A percentile compares a stretch with the other conserved stretches of the same genome.
These are phyloP conservation scores for Coemansia sp. DNA, from an alignment of 192 early-diverging fungal species.

Conservation along the genomic window DNA sequence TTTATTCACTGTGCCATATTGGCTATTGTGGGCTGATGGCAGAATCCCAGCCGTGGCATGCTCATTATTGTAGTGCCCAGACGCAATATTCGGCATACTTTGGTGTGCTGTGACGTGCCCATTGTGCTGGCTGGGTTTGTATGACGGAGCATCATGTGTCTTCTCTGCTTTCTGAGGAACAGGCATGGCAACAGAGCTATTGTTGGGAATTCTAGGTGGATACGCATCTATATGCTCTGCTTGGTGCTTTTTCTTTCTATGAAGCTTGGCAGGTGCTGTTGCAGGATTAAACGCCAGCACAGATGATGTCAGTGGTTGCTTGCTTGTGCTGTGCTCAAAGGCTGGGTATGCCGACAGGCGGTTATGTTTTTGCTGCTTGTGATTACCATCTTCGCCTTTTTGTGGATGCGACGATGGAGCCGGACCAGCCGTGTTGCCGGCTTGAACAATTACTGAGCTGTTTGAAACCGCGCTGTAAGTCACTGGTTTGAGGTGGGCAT, in stretches of 20 bases:
- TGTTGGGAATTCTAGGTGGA: background rate
- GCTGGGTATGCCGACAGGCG: conserved; percentile 13
- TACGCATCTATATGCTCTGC: background rate
- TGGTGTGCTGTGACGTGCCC: background rate
- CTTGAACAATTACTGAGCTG: conserved; percentile 20
- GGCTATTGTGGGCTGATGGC: conserved; percentile 14
- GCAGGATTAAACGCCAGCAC: conserved; percentile 22
- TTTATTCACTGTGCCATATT: conserved; percentile 17
- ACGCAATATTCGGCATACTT: background rate
- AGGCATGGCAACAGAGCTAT: conserved; percentile 7
- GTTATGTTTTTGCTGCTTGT: conserved; percentile 1
- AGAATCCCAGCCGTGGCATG: conserved; percentile 14
- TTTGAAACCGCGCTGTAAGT: conserved; percentile 24
- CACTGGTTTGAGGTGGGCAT: conserved; percentile 23
- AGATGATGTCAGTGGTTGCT: conserved; percentile 32
- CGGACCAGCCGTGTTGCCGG: conserved; percentile 15
- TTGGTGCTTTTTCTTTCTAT: conserved; percentile 4
- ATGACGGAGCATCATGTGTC: conserved; percentile 10
- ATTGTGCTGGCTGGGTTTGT: background rate
- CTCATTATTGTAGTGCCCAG: conserved; percentile 15
- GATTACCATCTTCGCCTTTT: background rate
- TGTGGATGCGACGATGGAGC: conserved; percentile 3
- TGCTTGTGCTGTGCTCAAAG: conserved; percentile 31
- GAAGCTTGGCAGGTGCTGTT: background rate
- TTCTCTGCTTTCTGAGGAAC: conserved; percentile 12